Percentiles rank a stretch among this genome's conserved stretches.
Conservation (phyloP, 768 basidiomycete genomes). For the Tulasnella sp. region DNA sequence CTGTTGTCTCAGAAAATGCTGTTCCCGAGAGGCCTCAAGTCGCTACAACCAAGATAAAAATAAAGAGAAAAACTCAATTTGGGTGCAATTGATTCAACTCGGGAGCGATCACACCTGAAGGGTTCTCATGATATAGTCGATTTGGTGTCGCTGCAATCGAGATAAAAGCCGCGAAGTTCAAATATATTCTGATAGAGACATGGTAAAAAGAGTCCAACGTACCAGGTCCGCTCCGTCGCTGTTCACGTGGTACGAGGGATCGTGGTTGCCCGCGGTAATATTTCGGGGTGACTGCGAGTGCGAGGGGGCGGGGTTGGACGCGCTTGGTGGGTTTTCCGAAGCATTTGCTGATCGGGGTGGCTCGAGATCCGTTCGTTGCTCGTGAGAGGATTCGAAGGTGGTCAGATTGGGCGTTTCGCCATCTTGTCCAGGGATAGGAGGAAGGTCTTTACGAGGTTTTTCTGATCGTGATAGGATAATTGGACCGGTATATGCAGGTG, state of each 20-base stretch:
- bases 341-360: neutral
- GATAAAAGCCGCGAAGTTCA: neutral
- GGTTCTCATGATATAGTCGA: neutral
- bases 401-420: neutral
- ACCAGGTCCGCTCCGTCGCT: neutral
- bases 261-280: neutral
- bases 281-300: neutral
- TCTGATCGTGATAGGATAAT: neutral
- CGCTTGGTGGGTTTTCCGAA: neutral
- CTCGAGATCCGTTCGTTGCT: neutral
- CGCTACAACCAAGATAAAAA: neutral
- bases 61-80: neutral
- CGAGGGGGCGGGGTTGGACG: no score
- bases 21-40: neutral
- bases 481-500: neutral
- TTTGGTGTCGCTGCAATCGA: neutral
- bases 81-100: neutral
- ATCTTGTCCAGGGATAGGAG: neutral
- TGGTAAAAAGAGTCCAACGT: neutral
- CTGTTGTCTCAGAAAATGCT: neutral
- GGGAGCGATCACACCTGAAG: neutral
- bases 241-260: neutral
- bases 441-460: neutral
- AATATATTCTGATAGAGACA: neutral
- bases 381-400: neutral